Evolutionary conservation across 352 stramenopile species (phyloP), one percentile per base, ranked within the genome.

Genomic region (Pythium dissimile): DNA sequence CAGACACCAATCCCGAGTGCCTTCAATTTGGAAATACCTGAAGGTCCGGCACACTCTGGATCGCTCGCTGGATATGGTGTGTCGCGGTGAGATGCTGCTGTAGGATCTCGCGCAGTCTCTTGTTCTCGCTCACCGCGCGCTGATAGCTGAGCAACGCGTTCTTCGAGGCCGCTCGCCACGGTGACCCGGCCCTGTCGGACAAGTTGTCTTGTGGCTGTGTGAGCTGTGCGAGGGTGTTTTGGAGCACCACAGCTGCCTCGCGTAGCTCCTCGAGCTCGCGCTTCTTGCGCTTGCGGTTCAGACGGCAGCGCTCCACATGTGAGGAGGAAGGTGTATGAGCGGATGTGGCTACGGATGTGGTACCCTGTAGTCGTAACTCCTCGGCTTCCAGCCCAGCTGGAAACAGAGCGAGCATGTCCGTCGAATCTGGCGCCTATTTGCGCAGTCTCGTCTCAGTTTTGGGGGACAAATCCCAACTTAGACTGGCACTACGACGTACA

Each of bases 201-300:
- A 31, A 15, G 18, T n/a, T 32, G 41, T 23, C 28, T 38, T 13
- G 30, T 16, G 11, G 42, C 9, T 51, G 45, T 9, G 28, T 50
- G 21, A 64, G 46, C 5, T 11, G 23, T 2, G 28, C 30, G 12
- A 64, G 38, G n/a, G 23, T 56, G 16, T 20, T n/a, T 38, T 57
- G 24, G 15, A 64, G 47, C 15, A 30, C 15, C 5, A 23, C 12
- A 3, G 39, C 56, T 11, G 38, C 42, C 7, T 28, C 5, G 11
- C 56, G 56, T 6, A 64, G 38, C 20, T 57, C 56, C 1, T 42
- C 37, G 37, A 64, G 23, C 24, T 64, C 56, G 18, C 49, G 27
- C 24, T 64, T 64, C 47, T 64, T 64, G 10, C 56, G 46, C 30
- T 64, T 64, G 15, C 56, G 35, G 18, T 64, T 64, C 30, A 53